Conservation (phyloP, 495 filamentous ascomycete genomes). For the Parathielavia hyrcaniae region DNA sequence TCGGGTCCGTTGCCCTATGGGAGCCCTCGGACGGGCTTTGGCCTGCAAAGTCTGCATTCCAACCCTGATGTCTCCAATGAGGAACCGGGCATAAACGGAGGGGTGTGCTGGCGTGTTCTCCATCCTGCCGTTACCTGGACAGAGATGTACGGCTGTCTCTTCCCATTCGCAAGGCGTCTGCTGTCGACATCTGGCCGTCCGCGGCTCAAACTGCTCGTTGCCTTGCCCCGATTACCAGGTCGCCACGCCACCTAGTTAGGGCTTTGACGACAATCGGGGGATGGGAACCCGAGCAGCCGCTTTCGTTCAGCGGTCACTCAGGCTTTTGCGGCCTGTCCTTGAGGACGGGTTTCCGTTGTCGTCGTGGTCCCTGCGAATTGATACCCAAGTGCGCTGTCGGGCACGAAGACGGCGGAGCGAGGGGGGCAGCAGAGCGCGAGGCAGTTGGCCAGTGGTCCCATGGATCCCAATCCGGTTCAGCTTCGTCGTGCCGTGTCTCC, state of each 20-base stretch:
- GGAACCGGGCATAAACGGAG: slow-evolving; percentile 19
- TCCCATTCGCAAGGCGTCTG: slow-evolving; percentile 12
- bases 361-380: slow-evolving; percentile 21
- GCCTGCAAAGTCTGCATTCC: slow-evolving; percentile 30
- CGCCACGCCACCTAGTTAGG: background rate
- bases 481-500: slow-evolving; percentile 15
- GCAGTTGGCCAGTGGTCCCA: slow-evolving; percentile 18
- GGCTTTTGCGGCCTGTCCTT: slow-evolving; percentile 8
- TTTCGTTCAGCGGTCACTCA: background rate
- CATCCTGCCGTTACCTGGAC: slow-evolving; percentile 25
- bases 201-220: slow-evolving; percentile 13
- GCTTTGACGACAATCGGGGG: background rate
- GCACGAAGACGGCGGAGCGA: slow-evolving; percentile 27
- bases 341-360: slow-evolving; percentile 9
- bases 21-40: slow-evolving; percentile 16
- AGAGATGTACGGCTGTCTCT: slow-evolving; percentile 18
- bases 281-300: background rate
- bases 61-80: slow-evolving; percentile 29
- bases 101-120: slow-evolving; percentile 25
- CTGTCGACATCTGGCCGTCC: slow-evolving; percentile 3
- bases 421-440: slow-evolving; percentile 8
- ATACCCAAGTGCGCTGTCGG: slow-evolving; percentile 34
- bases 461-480: slow-evolving; percentile 16
- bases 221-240: slow-evolving; percentile 14
- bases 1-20: slow-evolving; percentile 26